Evolutionary conservation across 768 basidiomycete genomes (phyloP).

Genomic region (Termitomyces sp.): DNA sequence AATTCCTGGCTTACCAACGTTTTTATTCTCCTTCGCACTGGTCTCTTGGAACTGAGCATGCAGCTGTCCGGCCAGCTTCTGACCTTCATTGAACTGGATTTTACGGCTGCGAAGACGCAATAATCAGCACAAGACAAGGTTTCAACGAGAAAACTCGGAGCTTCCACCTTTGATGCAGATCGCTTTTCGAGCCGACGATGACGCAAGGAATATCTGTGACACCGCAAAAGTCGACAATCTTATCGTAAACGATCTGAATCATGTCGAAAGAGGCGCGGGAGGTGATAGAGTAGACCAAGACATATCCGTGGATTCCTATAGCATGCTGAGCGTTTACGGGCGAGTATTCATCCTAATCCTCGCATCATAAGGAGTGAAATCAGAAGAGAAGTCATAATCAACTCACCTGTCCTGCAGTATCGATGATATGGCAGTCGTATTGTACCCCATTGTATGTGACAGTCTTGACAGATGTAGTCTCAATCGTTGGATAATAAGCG

Average conservation of each 20-base stretch:
- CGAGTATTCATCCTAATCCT: conserved; percentile 83
- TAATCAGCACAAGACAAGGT: conserved; percentile 17
- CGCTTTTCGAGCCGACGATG: conserved; percentile 89
- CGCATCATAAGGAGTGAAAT: neutral
- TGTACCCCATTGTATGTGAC: conserved; percentile 85
- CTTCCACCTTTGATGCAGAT: conserved; percentile 69
- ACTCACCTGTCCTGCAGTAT: conserved; percentile 93
- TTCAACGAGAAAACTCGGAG: conserved; percentile 8
- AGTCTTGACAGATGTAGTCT: conserved; percentile 80
- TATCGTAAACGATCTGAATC: conserved; percentile 92
- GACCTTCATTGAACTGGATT: conserved; percentile 69
- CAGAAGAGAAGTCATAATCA: neutral
- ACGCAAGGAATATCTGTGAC: conserved; percentile 86
- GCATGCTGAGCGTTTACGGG: conserved; percentile 92
- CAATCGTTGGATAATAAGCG: conserved; percentile 94
- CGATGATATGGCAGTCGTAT: conserved; percentile 96
- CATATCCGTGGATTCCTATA: conserved; percentile 95
- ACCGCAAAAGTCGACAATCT: conserved; percentile 91
- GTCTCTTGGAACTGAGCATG: conserved; percentile 84
- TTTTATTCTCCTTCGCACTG: conserved; percentile 80
- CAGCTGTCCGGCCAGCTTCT: conserved; percentile 66
- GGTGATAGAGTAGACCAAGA: conserved; percentile 93
- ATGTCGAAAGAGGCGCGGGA: conserved; percentile 90
- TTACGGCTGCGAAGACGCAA: conserved; percentile 45
- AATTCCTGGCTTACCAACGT: conserved; percentile 66